Evolutionary conservation across 1,284 basidiomycete genomes (phyloP), one percentile per base, ranked within the genome.

Genomic region (Rhodotorula sp.): DNA sequence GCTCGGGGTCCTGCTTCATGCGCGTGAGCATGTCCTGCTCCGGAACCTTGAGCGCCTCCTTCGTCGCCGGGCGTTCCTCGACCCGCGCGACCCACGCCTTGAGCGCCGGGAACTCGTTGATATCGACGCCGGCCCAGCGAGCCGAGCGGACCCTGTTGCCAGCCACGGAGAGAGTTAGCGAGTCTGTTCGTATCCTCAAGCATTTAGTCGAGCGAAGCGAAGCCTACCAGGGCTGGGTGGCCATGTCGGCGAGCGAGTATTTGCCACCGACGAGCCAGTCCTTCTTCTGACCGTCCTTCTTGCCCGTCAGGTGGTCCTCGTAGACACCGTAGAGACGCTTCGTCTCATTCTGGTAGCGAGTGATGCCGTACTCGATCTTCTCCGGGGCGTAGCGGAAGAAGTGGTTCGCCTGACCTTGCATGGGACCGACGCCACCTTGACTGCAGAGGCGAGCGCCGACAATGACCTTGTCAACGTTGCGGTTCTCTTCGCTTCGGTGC

Each of bases 321-420:
- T 67, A 67, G 44, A 71, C 66, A 17, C 60, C 45, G 46, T 69
- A 75, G 3, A 76, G 65, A 17, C 75, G 64, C 42, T 51, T 57
- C 0, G 73, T 73, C 64, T 76, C 75, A 60, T 72, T 67, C 60
- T 73, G 73, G 68, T 72, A 70, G 12, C 67, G 55, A 22, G 59
- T 44, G 66, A 73, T 73, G 37, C 70, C 72, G 62, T 70, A 73
- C 8, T 45, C 51, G 26, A 76, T 71, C 67, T 76, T 75, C 67
- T 75, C 73, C 2, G 75, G 75, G 0, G 75, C 73, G 67, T 75
- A 75, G 29, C 71, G 66, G 69, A 58, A 68, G 59, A 75, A 75
- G 60, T 74, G 73, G 60, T 75, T 75, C 20, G 74, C 69, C 51
- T 62, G 60, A n/a, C 60, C 71, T n/a, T 68, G 68, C 62, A 70